Evolutionary conservation across 495 filamentous ascomycete genomes (phyloP).

Genomic region (Talaromyces ruber): DNA sequence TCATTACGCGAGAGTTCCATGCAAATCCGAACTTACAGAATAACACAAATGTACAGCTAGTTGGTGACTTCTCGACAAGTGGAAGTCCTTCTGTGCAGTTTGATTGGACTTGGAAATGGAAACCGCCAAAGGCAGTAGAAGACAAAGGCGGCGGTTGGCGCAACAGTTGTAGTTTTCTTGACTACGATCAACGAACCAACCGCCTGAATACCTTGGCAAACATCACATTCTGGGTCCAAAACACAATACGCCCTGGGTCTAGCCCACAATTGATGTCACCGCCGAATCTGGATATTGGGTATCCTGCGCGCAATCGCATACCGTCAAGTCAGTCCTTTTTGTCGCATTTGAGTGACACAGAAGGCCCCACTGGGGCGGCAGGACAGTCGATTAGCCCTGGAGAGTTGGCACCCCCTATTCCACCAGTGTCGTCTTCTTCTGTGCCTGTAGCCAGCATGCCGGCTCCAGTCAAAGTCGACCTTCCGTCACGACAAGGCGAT

Average conservation of each 20-base stretch:
- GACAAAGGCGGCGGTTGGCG: constrained; percentile 90
- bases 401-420: constrained; percentile 61
- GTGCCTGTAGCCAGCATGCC: constrained; percentile 22
- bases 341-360: constrained; percentile 64
- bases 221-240: constrained; percentile 93
- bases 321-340: constrained; percentile 75
- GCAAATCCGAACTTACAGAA: constrained; percentile 96
- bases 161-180: constrained; percentile 90
- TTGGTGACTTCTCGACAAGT: constrained; percentile 79
- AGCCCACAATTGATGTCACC: constrained; percentile 42
- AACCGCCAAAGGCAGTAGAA: constrained; percentile 72
- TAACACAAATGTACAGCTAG: constrained; percentile 86
- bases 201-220: constrained; percentile 77
- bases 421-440: constrained; percentile 28
- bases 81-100: constrained; percentile 79
- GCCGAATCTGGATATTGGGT: constrained; percentile 59
- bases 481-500: constrained; percentile 76
- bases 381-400: constrained; percentile 28
- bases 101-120: constrained; percentile 95
- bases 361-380: constrained; percentile 24
- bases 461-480: constrained; percentile 73
- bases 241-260: constrained; percentile 34
- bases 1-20: constrained; percentile 91
- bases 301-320: constrained; percentile 68
- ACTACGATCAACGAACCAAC: constrained; percentile 92